A percentile compares a stretch with the other conserved stretches of the same genome.
These are phyloP conservation scores for Gilbertella persicaria DNA, from an alignment of 371 early-diverging fungal species.

Conservation along the genomic window DNA sequence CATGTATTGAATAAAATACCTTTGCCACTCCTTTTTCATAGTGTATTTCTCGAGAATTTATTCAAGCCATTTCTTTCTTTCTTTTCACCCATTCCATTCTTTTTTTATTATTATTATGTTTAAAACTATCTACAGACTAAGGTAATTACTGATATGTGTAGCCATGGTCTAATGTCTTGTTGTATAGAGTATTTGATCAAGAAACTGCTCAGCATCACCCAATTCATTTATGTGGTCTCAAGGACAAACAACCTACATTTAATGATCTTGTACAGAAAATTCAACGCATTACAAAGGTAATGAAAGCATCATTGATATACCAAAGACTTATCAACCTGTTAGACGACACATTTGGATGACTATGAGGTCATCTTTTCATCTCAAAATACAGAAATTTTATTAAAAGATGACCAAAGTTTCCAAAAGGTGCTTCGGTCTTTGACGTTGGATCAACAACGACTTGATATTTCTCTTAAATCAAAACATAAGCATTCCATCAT, in stretches of 20 bases:
- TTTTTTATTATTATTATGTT: constrained; percentile 11
- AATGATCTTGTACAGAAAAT: constrained; percentile 37
- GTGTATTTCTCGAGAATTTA: neutral
- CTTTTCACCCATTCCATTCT: constrained; percentile 20
- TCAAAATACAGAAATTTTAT: constrained; percentile 9
- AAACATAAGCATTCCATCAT: constrained; percentile 15
- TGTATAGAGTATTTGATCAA: constrained; percentile 33
- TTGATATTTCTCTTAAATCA: constrained; percentile 36
- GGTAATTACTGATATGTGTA: neutral
- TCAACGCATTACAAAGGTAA: constrained; percentile 28
- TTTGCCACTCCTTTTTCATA: neutral
- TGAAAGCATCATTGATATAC: too few relatives aligned
- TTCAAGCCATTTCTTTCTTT: neutral
- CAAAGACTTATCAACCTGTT: too few relatives aligned
- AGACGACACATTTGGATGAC: too few relatives aligned
- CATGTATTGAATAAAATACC: neutral
- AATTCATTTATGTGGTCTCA: constrained; percentile 35
- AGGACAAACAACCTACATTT: constrained; percentile 37
- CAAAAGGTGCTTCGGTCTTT: constrained; percentile 25
- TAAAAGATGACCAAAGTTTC: constrained; percentile 38
- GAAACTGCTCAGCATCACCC: constrained; percentile 32
- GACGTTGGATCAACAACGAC: constrained; percentile 22
- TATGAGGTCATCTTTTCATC: too few relatives aligned
- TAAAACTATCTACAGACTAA: constrained; percentile 21
- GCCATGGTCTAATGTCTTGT: neutral